phyloP scores from a whole-genome alignment of 2,329 filamentous ascomycete species.

The Aspergillus ibericus region DNA sequence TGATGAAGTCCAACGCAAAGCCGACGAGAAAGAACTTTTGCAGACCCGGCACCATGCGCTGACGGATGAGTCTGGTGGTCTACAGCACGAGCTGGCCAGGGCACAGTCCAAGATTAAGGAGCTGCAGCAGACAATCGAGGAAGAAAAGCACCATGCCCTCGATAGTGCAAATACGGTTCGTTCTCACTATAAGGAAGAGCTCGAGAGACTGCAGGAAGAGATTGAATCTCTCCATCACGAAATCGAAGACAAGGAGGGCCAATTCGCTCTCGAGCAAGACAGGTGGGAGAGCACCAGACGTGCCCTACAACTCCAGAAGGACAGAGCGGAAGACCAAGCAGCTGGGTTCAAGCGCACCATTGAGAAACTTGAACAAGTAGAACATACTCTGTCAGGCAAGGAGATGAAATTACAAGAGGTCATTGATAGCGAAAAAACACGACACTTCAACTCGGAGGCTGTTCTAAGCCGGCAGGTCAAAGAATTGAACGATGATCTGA shows the following conservation, averaged over 20 bases:
- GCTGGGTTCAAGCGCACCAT: conserved; percentile 68
- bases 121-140: conserved; percentile 51
- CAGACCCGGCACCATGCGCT: conserved; percentile 69
- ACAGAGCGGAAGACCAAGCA: conserved; percentile 67
- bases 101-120: conserved; percentile 47
- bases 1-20: conserved; percentile 59
- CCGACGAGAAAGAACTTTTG: conserved; percentile 66
- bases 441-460: conserved; percentile 70
- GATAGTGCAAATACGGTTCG: conserved; percentile 63
- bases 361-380: conserved; percentile 66
- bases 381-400: conserved; percentile 66
- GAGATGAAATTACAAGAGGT: conserved; percentile 68
- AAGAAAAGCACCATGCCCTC: conserved; percentile 58
- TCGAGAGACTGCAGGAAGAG: conserved; percentile 57
- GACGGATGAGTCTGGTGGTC: conserved; percentile 63
- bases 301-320: conserved; percentile 64
- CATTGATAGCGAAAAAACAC: conserved; percentile 68
- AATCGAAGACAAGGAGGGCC: conserved; percentile 67
- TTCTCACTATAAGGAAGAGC: conserved; percentile 55
- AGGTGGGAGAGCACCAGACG: conserved; percentile 70
- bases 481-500: conserved; percentile 69
- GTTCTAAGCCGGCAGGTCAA: conserved; percentile 71
- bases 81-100: conserved; percentile 63
- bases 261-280: conserved; percentile 69
- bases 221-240: conserved; percentile 63